These are phyloP conservation scores for Pythium dissotocum DNA, from an alignment of 352 stramenopile genomes.

Conservation along the genomic window DNA sequence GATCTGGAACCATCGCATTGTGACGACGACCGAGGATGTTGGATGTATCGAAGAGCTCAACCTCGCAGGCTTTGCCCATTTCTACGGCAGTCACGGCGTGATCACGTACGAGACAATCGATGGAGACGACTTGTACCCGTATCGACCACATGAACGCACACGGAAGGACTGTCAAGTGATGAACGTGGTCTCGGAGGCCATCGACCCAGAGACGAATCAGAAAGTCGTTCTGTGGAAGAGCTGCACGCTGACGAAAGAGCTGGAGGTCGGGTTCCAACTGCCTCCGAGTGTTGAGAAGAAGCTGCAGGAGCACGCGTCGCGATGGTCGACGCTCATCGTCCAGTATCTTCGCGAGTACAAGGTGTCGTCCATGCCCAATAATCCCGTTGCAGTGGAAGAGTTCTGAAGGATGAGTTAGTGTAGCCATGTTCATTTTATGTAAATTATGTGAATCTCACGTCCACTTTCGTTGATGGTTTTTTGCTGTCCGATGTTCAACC, in stretches of 20 bases:
- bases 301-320: not conserved
- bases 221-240: slow-evolving; percentile 6
- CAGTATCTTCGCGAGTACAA: not conserved
- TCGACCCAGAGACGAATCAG: not conserved
- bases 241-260: not conserved
- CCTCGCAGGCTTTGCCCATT: slow-evolving; percentile 26
- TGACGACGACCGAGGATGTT: slow-evolving; percentile 26
- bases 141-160: slow-evolving; percentile 25
- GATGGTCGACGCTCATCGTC: not conserved
- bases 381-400: too few species aligned
- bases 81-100: slow-evolving; percentile 32
- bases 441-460: too few species aligned
- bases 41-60: slow-evolving; percentile 22
- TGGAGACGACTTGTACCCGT: slow-evolving; percentile 44
- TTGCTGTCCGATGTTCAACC: too few species aligned
- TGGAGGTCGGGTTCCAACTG: not conserved
- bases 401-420: not conserved
- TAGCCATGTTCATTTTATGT: not conserved
- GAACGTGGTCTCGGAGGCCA: slow-evolving; percentile 7
- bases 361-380: slow-evolving; percentile 1
- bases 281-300: not conserved
- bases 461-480: too few species aligned
- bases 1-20: slow-evolving; percentile 42
- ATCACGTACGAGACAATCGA: slow-evolving; percentile 36
- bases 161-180: slow-evolving; percentile 28